Evolutionary conservation across 257 asterid genomes (phyloP), one percentile per base, ranked within the genome.

Genomic region (Solanum piurae): DNA sequence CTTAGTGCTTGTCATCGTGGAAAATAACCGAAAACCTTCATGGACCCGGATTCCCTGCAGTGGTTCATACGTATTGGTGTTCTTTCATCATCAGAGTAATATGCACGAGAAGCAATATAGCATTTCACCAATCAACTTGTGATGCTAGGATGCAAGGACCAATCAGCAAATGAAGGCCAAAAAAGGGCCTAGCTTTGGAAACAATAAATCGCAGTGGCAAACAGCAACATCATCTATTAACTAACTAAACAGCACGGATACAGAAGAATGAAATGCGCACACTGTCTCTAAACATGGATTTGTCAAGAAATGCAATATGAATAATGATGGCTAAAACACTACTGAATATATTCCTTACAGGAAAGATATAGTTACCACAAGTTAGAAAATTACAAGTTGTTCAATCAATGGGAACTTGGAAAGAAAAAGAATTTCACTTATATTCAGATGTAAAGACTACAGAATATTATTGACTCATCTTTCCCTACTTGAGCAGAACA

Each of bases 1-100:
- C 92, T 94, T 95, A 86, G 96, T 91, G 93, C 96, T 92, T 72
- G 96, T 93, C 91, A 97, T 91, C 0, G 99, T 97, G 87, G 99
- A 94, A 92, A 95, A 95, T 42, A 97, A 88, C 76, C 96, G 98
- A 89, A 97, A 97, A 80, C 90, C 91, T 87, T 93, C 94, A 85
- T 92, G 92, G 84, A 97, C 99, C 88, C 94, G 92, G 64, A 95
- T 90, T 72, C 94, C 95, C 99, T 97, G 97, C 93, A 92, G 20
- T 87, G 79, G 60, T 25, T 58, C 44, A 72, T 27, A 14, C 16
- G 14, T 46, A 8, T 86, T 84, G 8, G 12, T 27, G 49, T 25
- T 68, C 62, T 46, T 16, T 27, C 66, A 85, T 23, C 73, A 40
- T 86, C 33, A 79, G 49, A 84, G 86, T 66, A 87, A 85, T 33